Percentiles rank a stretch among this genome's conserved stretches.
phyloP scores from a whole-genome alignment of 2,329 filamentous ascomycete genomes.

The Diaporthe destruens region DNA sequence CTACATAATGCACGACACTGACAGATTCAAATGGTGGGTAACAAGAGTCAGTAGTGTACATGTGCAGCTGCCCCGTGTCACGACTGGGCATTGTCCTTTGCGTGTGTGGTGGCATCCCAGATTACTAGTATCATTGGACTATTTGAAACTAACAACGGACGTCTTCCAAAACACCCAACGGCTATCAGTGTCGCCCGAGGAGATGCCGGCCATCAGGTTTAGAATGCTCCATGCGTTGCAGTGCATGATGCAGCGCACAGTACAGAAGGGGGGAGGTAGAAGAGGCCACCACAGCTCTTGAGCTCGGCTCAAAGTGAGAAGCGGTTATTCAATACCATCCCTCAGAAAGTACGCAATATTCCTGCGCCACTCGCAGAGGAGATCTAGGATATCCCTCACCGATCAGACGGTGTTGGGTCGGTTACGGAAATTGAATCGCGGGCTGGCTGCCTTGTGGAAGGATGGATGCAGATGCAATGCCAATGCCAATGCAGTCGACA shows the following conservation, averaged over 20 bases:
- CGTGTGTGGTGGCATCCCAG: background rate
- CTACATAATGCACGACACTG: constrained; percentile 7
- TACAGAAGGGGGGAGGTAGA: background rate
- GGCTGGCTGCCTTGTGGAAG: background rate
- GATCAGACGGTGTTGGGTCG: background rate
- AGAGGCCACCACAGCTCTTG: background rate
- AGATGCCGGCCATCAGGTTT: background rate
- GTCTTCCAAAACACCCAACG: background rate
- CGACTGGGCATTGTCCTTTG: background rate
- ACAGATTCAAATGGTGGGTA: background rate
- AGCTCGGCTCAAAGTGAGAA: background rate
- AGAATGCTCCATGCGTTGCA: too few species aligned
- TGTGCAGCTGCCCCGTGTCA: background rate
- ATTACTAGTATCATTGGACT: background rate
- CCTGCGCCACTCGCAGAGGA: background rate
- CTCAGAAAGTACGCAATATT: background rate
- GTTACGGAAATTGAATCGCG: constrained; percentile 11
- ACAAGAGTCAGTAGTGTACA: constrained; percentile 23
- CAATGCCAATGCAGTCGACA: background rate
- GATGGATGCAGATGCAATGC: background rate
- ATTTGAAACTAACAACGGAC: background rate
- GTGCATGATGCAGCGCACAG: too few species aligned
- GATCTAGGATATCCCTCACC: too few species aligned
- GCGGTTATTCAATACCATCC: background rate
- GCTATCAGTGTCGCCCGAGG: too few species aligned